Base-by-base conservation (phyloP, 768 basidiomycete species). In the Russula dissimulans region DNA sequence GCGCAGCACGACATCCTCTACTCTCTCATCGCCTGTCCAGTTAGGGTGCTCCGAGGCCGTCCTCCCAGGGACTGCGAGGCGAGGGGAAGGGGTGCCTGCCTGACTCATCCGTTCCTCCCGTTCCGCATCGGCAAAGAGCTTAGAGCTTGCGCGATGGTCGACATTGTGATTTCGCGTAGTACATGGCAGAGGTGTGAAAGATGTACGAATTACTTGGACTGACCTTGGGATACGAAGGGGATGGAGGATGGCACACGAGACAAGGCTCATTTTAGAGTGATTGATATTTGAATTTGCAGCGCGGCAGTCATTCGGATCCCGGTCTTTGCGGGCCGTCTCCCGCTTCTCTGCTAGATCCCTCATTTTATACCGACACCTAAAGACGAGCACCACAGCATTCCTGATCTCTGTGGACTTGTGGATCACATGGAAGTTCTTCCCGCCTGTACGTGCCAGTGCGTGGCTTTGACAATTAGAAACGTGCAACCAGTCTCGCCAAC, bases 391-490 rank as follows among this genome's bases (percentile, higher is more conserved):
- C 52, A 91, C 97, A 17, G 95, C 91, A 65, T 94, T 95, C 70
- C 77, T 78, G 55, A 97, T 74, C 67, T 97, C 90, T 39, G 95
- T 95, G 14, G 85, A 86, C 56, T 81, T 77, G 73, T 98, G 97
- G 52, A 98, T 78, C 48, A 99, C 65, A 74, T 98, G 97, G 79
- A 95, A 98, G 79, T 99, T 99, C 81, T 98, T 99, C 59, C 97
- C 95, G 32, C 92, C 77, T 72, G 9, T 17, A 9, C 18, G n/a
- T n/a, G n/a, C n/a, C n/a, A n/a, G n/a, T 26, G 43, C 29, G 41
- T 29, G 12, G 7, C 31, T 54, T 47, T 32, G 38, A 6, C 26
- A 32, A 56, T 51, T 22, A 51, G 14, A 39, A 32, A 15, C 4
- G 36, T 54, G 29, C 61, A 72, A 26, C 78, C 93, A 8, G 95